These are phyloP conservation scores for Tylopilus vinaceipallidus DNA, from an alignment of 768 basidiomycete species.

Conservation along the genomic window DNA sequence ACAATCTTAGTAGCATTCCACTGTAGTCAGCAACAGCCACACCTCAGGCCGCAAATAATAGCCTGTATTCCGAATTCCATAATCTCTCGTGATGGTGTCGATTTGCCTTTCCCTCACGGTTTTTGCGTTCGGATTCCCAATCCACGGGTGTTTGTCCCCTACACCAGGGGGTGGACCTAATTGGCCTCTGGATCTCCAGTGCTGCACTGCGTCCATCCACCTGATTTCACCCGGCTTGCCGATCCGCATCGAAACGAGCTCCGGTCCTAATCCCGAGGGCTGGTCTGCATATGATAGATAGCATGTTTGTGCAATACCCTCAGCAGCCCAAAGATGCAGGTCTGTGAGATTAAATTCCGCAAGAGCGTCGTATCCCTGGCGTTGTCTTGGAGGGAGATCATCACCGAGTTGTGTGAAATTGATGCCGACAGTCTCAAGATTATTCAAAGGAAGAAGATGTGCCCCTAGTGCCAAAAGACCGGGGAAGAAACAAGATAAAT, in stretches of 20 bases:
- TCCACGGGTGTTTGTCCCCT: conserved; percentile 34
- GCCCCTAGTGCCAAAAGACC: conserved; percentile 73
- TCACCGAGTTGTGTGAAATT: conserved; percentile 38
- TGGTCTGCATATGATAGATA: conserved; percentile 72
- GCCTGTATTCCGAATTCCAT: conserved; percentile 39
- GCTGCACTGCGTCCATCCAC: conserved; percentile 36
- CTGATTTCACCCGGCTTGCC: conserved; percentile 22
- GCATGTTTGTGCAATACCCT: conserved; percentile 71
- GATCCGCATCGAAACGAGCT: conserved; percentile 42
- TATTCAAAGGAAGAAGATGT: conserved; percentile 56
- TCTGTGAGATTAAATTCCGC: conserved; percentile 51
- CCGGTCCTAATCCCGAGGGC: conserved; percentile 65
- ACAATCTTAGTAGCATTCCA: neutral
- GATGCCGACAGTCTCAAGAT: conserved; percentile 48
- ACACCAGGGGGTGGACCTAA: conserved; percentile 54
- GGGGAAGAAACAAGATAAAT: conserved; percentile 76
- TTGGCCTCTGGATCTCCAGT: conserved; percentile 48
- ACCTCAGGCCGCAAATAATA: conserved; percentile 77
- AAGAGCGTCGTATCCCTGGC: conserved; percentile 38
- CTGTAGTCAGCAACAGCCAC: conserved; percentile 11
- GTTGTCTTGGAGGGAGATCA: conserved; percentile 20
- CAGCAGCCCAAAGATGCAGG: conserved; percentile 73
- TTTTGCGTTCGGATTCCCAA: conserved; percentile 21
- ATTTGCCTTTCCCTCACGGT: conserved; percentile 18
- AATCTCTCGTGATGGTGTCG: conserved; percentile 46